These are phyloP conservation scores for Pseudomassariella vexata DNA, from an alignment of 2,329 filamentous ascomycete species.

Conservation along the genomic window DNA sequence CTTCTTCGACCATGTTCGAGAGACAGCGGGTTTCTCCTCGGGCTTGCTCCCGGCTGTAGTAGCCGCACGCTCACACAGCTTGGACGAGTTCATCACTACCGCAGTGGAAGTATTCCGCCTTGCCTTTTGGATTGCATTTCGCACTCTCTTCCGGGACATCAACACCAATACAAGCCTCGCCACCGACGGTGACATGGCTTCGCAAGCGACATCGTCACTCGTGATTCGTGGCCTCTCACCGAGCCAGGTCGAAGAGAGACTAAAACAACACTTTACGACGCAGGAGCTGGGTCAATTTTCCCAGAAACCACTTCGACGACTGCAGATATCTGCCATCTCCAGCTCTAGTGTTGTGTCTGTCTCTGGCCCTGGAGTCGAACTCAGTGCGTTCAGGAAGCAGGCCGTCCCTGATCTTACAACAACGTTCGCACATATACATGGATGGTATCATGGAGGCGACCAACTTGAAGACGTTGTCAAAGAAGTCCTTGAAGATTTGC, in stretches of 20 bases:
- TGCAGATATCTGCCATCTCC: constrained; percentile 4
- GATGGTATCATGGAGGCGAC: constrained; percentile 7
- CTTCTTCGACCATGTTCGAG: constrained; percentile 3
- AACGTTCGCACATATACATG: constrained; percentile 5
- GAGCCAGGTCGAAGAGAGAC: constrained; percentile 1
- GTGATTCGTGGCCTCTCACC: constrained; percentile 2
- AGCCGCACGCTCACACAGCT: constrained; percentile 3
- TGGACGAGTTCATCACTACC: constrained; percentile 4
- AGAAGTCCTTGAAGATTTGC: constrained; percentile 3
- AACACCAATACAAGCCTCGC: neutral
- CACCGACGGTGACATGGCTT: neutral
- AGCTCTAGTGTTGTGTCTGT: constrained; percentile 3
- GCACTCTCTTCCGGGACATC: neutral
- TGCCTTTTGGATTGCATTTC: constrained; percentile 6
- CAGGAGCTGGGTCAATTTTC: neutral
- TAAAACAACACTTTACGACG: neutral
- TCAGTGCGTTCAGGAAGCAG: constrained; percentile 1
- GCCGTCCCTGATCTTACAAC: neutral
- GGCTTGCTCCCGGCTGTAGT: constrained; percentile 6
- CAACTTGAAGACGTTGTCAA: constrained; percentile 5
- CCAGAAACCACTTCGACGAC: neutral
- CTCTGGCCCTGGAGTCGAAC: constrained; percentile 3
- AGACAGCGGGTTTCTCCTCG: constrained; percentile 6
- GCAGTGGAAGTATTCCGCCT: constrained; percentile 3
- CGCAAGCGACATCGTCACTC: constrained; percentile 4